Evolutionary conservation across 495 filamentous ascomycete species (phyloP), one percentile per base, ranked within the genome.

Genomic region (Tuber brumale): DNA sequence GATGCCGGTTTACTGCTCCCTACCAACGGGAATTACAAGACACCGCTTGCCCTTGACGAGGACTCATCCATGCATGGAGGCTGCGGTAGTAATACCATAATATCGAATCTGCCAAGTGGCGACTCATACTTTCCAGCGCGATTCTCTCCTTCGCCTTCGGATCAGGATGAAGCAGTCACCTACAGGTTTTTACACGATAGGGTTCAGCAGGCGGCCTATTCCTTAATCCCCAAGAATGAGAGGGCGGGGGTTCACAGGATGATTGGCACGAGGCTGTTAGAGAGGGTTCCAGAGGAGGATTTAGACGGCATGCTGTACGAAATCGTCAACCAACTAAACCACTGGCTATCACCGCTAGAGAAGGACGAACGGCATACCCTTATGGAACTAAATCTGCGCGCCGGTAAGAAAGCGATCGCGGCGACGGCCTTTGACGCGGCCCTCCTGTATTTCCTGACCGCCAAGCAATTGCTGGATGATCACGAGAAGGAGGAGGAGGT

Each of bases 261-360:
- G 79, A 81, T 83, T 74, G 81, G 81, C 39, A 77, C 72, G 35
- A 77, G 81, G 48, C 48, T 83, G 35, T 69, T 83, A 39, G 81
- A 79, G 70, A 83, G 46, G 66, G 76, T 82, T 19, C 76, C 81
- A 10, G 81, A 81, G 37, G 72, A 80, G 21, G 78, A 83, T 39
- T 48, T 83, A 46, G 81, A 79, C 35, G 70, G 72, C 31, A 75
- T 83, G 79, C 73, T 83, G n/a, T 83, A 83, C 57, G 81, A 83
- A 74, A 81, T 83, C 16, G 81, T 83, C 37, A 83, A 83, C 43
- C 81, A 83, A 51, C 81, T 83, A 43, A 83, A 83, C 71, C 81
- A 83, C 70, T 83, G 81, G 81, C 45, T 83, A 31, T 79, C 81
- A 39, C 81, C 81, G 70, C 48, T 83, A 72, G 79, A 77, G 42